Evolutionary conservation across 495 filamentous ascomycete species (phyloP).

Genomic region (Neurospora sp.): DNA sequence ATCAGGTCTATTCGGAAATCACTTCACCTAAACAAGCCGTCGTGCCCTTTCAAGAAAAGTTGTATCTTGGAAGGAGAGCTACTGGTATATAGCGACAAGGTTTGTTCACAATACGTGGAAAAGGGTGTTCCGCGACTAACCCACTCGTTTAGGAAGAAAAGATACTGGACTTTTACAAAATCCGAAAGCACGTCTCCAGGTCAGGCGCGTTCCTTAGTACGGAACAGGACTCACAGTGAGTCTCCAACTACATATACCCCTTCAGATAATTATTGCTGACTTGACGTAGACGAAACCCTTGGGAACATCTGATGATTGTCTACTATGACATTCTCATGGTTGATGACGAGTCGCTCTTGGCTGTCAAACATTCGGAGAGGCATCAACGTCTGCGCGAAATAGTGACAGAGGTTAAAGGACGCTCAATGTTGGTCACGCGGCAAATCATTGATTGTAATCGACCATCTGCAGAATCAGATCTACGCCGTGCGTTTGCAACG

Average conservation of each 20-base stretch:
- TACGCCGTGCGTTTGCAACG: constrained; percentile 54
- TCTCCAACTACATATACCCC: neutral
- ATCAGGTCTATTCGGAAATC: constrained; percentile 40
- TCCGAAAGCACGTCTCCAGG: constrained; percentile 67
- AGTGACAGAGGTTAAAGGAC: constrained; percentile 45
- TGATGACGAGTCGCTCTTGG: constrained; percentile 57
- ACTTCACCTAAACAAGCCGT: constrained; percentile 43
- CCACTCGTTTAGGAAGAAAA: constrained; percentile 25
- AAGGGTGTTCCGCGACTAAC: neutral
- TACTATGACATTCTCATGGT: constrained; percentile 71
- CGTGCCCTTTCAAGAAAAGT: constrained; percentile 47
- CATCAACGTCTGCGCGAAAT: constrained; percentile 49
- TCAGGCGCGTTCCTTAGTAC: constrained; percentile 63
- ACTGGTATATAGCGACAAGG: constrained; percentile 61
- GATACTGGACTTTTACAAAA: constrained; percentile 65
- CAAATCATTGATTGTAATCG: constrained; percentile 52
- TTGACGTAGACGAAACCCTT: constrained; percentile 42
- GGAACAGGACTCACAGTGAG: constrained; percentile 59
- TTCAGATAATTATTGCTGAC: neutral
- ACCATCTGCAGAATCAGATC: constrained; percentile 29
- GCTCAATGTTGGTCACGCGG: constrained; percentile 51
- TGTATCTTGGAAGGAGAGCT: constrained; percentile 82
- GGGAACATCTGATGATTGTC: constrained; percentile 76
- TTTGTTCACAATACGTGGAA: constrained; percentile 6
- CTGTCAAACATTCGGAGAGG: constrained; percentile 49